Evolutionary conservation across 305 asterid species (phyloP), one percentile per base, ranked within the genome.

Genomic region (Stenogyne calaminthoides): DNA sequence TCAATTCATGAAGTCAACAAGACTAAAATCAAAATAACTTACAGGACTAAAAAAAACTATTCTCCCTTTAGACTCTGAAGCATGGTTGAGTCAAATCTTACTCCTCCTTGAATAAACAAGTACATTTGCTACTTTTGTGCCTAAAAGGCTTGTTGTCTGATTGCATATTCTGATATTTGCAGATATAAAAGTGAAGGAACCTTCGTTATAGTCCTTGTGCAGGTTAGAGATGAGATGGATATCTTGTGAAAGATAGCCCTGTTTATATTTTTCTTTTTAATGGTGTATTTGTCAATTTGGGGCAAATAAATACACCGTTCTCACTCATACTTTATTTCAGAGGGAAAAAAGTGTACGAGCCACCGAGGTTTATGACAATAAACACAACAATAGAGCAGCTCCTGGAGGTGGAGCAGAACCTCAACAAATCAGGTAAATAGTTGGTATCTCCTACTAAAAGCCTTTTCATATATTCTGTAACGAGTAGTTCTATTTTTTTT

Each of bases 131-230:
- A 3, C 44, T 14, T 4, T 10, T 65, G 64, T 25, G 64, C 64
- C 19, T 63, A 52, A 46, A 71, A n/a, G n/a, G 9, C 56, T 10
- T 65, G 56, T 32, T 66, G 14, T 39, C 8, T 77, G 29, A 80
- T 57, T 57, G 54, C 54, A 7, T 25, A 6, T 76, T 73, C 37
- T 79, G 27, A 11, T 71, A 36, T 74, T 69, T 80, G 85, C 85
- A 91, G 98, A 94, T 88, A 88, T 94, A 72, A 81, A 84, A 68
- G 98, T 92, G 79, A 95, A 89, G 79, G 99, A 92, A 72, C 99
- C 97, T 47, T 71, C 93, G 36, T 77, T 92, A 14, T 96, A 95
- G 87, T 88, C 98, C 63, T 78, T 92, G 79, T 87, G 94, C 91
- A 95, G 98, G 99, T 93, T 79, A 71, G 88, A 73, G 12, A 49